Evolutionary conservation across 805 yeast genomes (phyloP).

Genomic region (Hanseniaspora pseudoguilliermondii): DNA sequence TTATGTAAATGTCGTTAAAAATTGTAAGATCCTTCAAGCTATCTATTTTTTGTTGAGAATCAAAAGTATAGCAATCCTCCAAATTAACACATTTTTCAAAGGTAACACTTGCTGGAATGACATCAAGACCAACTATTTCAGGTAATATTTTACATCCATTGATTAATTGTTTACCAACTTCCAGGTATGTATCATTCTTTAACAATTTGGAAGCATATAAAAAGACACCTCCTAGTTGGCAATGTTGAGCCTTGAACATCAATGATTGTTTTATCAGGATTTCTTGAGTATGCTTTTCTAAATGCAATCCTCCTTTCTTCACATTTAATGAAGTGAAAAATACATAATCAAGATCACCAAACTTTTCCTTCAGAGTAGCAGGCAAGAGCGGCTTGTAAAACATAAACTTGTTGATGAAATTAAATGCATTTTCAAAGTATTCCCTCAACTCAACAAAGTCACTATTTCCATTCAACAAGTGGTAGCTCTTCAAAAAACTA

Average conservation of each 20-base stretch:
- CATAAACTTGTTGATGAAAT: conserved; percentile 31
- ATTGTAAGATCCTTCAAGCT: conserved; percentile 16
- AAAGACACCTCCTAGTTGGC: conserved; percentile 44
- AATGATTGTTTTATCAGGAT: conserved; percentile 10
- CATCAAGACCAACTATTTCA: conserved; percentile 26
- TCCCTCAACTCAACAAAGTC: conserved; percentile 17
- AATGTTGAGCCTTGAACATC: conserved; percentile 21
- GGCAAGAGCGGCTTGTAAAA: conserved; percentile 36
- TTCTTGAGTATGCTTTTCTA: conserved; percentile 14
- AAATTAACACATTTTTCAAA: conserved; percentile 19
- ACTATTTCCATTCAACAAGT: conserved; percentile 31
- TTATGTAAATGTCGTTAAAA: not conserved
- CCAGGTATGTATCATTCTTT: conserved; percentile 26
- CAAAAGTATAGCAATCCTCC: conserved; percentile 16
- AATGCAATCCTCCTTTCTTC: conserved; percentile 19
- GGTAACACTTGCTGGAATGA: conserved; percentile 32
- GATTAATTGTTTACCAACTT: conserved; percentile 32
- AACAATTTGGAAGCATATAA: conserved; percentile 36
- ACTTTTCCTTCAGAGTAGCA: conserved; percentile 20
- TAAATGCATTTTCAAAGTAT: conserved; percentile 29
- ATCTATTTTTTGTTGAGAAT: conserved; percentile 17
- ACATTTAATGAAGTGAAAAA: conserved; percentile 16
- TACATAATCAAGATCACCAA: conserved; percentile 16
- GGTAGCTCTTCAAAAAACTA: conserved; percentile 38
- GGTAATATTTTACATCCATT: conserved; percentile 38